phyloP scores from a whole-genome alignment of 1,284 basidiomycete species.

The Volvariella volvacea region DNA sequence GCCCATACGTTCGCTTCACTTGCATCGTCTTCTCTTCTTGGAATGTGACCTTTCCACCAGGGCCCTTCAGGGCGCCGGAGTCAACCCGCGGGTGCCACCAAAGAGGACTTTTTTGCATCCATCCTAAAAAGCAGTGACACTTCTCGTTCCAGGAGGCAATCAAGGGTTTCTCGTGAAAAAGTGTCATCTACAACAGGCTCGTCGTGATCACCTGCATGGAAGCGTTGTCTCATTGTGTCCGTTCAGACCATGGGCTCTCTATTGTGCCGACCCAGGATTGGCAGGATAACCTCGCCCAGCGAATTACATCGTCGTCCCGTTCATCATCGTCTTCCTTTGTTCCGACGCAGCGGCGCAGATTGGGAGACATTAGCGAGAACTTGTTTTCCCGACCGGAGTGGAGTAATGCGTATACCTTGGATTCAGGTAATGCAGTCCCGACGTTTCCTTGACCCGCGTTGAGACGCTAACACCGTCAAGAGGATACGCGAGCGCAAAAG shows the following conservation, averaged over 20 bases:
- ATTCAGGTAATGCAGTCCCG: constrained; percentile 27
- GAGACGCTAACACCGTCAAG: constrained; percentile 20
- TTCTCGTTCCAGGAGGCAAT: constrained; percentile 64
- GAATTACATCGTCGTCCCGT: constrained; percentile 31
- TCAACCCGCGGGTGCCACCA: constrained; percentile 45
- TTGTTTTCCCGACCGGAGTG: constrained; percentile 29
- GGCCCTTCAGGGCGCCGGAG: constrained; percentile 56
- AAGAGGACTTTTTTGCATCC: constrained; percentile 67
- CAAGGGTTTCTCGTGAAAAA: constrained; percentile 67
- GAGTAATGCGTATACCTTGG: constrained; percentile 52
- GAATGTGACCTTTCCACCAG: constrained; percentile 24
- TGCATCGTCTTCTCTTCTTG: constrained; percentile 6
- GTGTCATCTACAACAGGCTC: constrained; percentile 62
- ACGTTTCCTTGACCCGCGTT: neutral
- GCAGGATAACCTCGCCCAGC: constrained; percentile 63
- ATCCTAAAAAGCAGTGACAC: constrained; percentile 61
- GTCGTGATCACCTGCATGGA: constrained; percentile 6
- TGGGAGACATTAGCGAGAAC: constrained; percentile 21
- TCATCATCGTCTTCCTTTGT: constrained; percentile 13
- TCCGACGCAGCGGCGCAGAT: constrained; percentile 35
- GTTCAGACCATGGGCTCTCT: constrained; percentile 49
- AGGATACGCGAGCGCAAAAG: constrained; percentile 31
- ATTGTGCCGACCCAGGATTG: constrained; percentile 67
- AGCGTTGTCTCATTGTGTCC: constrained; percentile 2
- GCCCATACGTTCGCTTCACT: constrained; percentile 56